A percentile compares a stretch with the other conserved stretches of the same genome.
These are phyloP conservation scores for Dacryopinax primogenitus DNA, from an alignment of 768 basidiomycete species.

Conservation along the genomic window DNA sequence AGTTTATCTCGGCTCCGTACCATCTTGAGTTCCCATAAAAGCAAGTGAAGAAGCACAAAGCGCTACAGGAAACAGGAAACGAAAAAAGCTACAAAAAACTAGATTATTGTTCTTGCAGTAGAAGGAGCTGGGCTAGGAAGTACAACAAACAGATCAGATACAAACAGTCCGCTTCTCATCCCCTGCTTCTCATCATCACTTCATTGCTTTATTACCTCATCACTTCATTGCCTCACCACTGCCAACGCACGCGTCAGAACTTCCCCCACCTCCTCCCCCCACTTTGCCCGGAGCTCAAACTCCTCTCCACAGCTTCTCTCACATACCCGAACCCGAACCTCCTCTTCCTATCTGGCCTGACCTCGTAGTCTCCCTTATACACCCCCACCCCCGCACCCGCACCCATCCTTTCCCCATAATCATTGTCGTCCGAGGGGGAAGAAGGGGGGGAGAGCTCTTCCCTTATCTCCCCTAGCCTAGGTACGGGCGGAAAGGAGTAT, in stretches of 20 bases:
- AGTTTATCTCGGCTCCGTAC: too few relatives aligned
- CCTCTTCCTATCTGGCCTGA: neutral
- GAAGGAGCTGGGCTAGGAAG: neutral
- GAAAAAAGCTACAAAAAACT: neutral
- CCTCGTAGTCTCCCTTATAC: conserved; percentile 5
- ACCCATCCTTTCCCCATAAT: neutral
- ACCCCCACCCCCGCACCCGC: neutral
- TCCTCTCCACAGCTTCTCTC: neutral
- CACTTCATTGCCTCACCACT: neutral
- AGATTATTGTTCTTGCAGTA: neutral
- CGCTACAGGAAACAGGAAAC: too few relatives aligned
- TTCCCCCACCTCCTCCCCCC: neutral
- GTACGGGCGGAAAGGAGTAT: neutral
- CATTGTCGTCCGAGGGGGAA: neutral
- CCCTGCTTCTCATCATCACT: neutral
- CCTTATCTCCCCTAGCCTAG: neutral
- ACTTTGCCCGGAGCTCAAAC: neutral
- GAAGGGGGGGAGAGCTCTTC: neutral
- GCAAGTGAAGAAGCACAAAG: too few relatives aligned
- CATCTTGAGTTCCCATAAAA: too few relatives aligned
- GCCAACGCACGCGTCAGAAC: neutral
- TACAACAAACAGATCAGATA: too few relatives aligned
- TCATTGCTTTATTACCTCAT: neutral
- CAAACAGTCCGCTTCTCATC: too few relatives aligned
- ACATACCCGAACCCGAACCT: neutral